These are phyloP conservation scores for Chytridium lagenaria DNA, from an alignment of 371 early-diverging fungal species.

Conservation along the genomic window DNA sequence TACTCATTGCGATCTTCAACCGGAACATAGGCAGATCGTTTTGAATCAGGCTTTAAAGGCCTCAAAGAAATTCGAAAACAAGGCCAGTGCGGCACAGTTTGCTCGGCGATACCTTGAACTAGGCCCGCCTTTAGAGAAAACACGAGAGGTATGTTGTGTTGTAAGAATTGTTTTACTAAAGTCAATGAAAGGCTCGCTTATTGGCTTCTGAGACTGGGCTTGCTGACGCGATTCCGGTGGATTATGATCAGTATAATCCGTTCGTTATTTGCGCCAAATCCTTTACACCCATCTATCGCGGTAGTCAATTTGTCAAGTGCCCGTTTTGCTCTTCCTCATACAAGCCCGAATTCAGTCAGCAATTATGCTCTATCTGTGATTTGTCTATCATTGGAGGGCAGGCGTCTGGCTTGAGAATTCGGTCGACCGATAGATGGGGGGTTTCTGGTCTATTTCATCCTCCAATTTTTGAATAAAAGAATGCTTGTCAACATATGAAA, in stretches of 20 bases:
- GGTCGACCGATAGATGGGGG: not conserved
- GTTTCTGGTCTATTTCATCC: too few species aligned
- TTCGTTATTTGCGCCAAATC: conserved; percentile 83
- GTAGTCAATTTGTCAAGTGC: conserved; percentile 77
- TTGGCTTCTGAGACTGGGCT: conserved; percentile 72
- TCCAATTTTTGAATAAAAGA: too few species aligned
- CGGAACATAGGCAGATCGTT: conserved; percentile 78
- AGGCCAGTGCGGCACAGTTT: conserved; percentile 79
- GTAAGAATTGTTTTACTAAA: conserved; percentile 23
- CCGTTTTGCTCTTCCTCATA: conserved; percentile 88
- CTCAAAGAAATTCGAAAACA: conserved; percentile 81
- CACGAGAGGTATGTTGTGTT: conserved; percentile 63
- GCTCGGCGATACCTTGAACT: conserved; percentile 88
- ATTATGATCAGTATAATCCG: conserved; percentile 93
- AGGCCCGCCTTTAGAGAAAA: conserved; percentile 76
- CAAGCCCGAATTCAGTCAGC: conserved; percentile 78
- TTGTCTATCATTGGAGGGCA: conserved; percentile 63
- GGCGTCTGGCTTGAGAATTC: conserved; percentile 49
- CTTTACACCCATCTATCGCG: conserved; percentile 86
- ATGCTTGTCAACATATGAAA: too few species aligned
- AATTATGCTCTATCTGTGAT: conserved; percentile 85
- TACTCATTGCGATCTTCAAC: conserved; percentile 88
- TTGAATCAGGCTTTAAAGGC: conserved; percentile 84
- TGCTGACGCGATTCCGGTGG: conserved; percentile 79
- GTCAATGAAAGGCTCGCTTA: conserved; percentile 41